Percentiles rank a stretch among this genome's conserved stretches.
Evolutionary conservation across 139 green algal genomes (phyloP).

Genomic region (Micractinium conductrix): DNA sequence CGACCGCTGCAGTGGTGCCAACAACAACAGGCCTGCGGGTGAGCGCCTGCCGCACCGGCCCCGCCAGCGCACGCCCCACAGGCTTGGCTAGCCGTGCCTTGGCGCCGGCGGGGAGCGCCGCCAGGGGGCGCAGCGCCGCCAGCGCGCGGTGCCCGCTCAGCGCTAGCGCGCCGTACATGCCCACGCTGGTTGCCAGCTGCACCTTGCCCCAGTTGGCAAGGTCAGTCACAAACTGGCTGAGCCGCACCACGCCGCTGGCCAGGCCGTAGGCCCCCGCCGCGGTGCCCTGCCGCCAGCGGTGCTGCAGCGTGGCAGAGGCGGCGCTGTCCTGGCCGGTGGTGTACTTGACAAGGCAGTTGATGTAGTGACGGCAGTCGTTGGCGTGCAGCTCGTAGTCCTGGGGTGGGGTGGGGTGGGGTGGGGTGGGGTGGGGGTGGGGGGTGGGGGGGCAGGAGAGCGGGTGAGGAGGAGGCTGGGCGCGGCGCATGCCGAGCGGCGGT

Average conservation of each 20-base stretch:
- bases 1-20: constrained; percentile 38
- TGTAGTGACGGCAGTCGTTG: constrained; percentile 75
- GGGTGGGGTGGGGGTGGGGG: not conserved
- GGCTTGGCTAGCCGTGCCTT: constrained; percentile 3
- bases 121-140: not conserved
- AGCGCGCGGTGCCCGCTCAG: constrained; percentile 39
- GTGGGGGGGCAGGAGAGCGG: too few species aligned
- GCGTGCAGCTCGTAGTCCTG: constrained; percentile 63
- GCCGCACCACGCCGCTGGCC: constrained; percentile 38
- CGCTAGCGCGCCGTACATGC: constrained; percentile 25
- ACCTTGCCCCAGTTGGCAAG: constrained; percentile 59
- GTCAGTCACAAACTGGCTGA: constrained; percentile 60
- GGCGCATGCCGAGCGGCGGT: too few species aligned
- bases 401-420: not conserved
- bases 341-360: constrained; percentile 69
- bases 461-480: too few species aligned
- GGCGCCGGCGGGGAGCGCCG: not conserved
- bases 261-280: not conserved
- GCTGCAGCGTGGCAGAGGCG: constrained; percentile 8
- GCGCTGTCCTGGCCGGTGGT: constrained; percentile 59
- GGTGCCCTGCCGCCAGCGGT: constrained; percentile 2
- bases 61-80: not conserved
- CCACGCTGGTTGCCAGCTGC: constrained; percentile 32
- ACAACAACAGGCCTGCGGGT: constrained; percentile 27
- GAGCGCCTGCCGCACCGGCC: constrained; percentile 31